These are phyloP conservation scores for Boletus vinaceobasis DNA, from an alignment of 768 basidiomycete species.

Conservation along the genomic window DNA sequence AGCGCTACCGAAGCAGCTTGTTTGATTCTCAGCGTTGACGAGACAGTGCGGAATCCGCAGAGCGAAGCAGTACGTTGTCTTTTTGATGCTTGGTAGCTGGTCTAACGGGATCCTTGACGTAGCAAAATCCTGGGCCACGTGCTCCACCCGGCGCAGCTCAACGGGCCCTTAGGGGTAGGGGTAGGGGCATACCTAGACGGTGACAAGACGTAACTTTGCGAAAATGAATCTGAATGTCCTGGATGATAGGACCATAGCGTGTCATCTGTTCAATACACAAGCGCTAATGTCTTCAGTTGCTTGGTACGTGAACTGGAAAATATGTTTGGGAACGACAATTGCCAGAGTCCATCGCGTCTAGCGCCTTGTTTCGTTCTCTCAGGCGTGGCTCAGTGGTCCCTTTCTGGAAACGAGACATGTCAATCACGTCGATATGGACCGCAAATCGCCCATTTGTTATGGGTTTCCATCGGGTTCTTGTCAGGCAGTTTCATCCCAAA, in stretches of 20 bases:
- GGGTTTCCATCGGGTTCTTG: conserved; percentile 43
- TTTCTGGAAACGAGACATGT: no score
- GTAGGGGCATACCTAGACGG: conserved; percentile 77
- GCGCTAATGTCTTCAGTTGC: conserved; percentile 4
- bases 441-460: no score
- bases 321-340: not conserved
- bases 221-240: conserved; percentile 11
- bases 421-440: no score
- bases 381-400: no score
- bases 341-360: not conserved
- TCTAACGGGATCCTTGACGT: conserved; percentile 16
- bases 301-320: not conserved
- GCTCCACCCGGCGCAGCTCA: conserved; percentile 91
- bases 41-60: conserved; percentile 95
- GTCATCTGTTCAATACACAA: conserved; percentile 17
- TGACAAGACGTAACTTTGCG: conserved; percentile 27
- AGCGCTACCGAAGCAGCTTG: conserved; percentile 97
- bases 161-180: conserved; percentile 80
- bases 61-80: conserved; percentile 73
- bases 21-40: conserved; percentile 92
- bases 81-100: not conserved
- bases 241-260: conserved; percentile 16
- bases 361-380: no score
- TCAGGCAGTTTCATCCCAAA: conserved; percentile 70
- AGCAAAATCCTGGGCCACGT: conserved; percentile 82